Evolutionary conservation across 2,329 filamentous ascomycete genomes (phyloP), one percentile per base, ranked within the genome.

Genomic region (Bipolaris sorokiniana): DNA sequence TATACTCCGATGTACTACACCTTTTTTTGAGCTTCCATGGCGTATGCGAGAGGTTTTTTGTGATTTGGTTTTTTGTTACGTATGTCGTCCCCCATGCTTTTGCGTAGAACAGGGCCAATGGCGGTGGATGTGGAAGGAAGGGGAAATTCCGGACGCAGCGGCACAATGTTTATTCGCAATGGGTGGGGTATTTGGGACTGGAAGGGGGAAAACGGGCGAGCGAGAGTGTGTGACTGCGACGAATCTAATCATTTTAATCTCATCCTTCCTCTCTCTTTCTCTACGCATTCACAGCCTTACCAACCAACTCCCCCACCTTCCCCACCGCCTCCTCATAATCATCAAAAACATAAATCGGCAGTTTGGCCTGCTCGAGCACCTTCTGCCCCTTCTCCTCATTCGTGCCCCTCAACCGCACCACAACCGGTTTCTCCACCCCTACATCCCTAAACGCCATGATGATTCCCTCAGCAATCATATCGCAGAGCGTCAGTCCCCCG

Each of bases 401-500:
- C 13, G 90, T 92, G 7, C 90, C 90, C 59, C 89, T 81, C 61
- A 93, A 82, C 62, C 90, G 82, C 28, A 93, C 90, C n/a, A 93
- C 89, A 0, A 93, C 88, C 0, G 90, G 90, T 63, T 75, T 77
- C 59, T 78, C 81, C 67, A 89, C 83, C 7, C 85, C 79, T 51
- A 92, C 73, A 69, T 92, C 88, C 60, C 83, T 81, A 70, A 92
- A 92, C 1, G 90, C 90, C 64, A 90, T 69, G 23, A 93, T 80
- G 47, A 94, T 84, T 0, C 90, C 90, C 55, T 87, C 82, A 0
- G 90, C 90, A 73, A 93, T 93, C 90, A 93, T 92, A 64, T 92
- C 90, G 34, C 90, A 90, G 56, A 88, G 82, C 6, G 88, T 91
- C 65, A 92, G 69, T 0, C 88, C 87, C 7, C 86, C 88, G 63